Evolutionary conservation across 768 basidiomycete species (phyloP).

Genomic region (Rickenella mellea): DNA sequence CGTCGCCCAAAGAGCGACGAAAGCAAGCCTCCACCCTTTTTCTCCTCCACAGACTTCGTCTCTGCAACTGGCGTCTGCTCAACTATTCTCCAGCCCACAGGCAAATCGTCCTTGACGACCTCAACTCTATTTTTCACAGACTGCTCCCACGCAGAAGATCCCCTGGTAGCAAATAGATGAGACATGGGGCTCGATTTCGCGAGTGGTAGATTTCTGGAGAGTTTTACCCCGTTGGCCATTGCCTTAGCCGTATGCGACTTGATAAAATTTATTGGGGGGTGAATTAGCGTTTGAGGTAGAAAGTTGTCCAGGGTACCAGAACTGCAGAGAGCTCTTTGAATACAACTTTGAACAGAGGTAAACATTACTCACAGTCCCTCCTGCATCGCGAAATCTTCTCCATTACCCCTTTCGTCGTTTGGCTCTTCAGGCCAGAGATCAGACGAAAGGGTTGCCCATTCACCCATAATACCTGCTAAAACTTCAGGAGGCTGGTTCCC

Average conservation of each 20-base stretch:
- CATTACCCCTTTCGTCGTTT: constrained; percentile 1
- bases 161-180: constrained; percentile 60
- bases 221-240: constrained; percentile 48
- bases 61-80: constrained; percentile 31
- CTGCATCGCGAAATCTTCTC: too few relatives aligned
- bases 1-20: constrained; percentile 66
- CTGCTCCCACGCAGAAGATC: constrained; percentile 68
- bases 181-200: constrained; percentile 57
- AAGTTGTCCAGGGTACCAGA: constrained; percentile 29
- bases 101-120: constrained; percentile 44
- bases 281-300: constrained; percentile 41
- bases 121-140: constrained; percentile 49
- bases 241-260: constrained; percentile 51
- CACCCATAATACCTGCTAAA: constrained; percentile 44
- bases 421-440: constrained; percentile 40
- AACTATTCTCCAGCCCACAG: constrained; percentile 65
- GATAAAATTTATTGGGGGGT: constrained; percentile 37
- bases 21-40: constrained; percentile 45
- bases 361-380: constrained; percentile 53
- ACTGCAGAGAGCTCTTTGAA: constrained; percentile 29
- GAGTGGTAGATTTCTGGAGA: constrained; percentile 50
- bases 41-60: constrained; percentile 35
- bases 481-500: constrained; percentile 54
- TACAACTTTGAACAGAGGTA: too few relatives aligned
- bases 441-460: constrained; percentile 40